phyloP scores from a whole-genome alignment of 2,329 filamentous ascomycete genomes.

The Hypoxylon sp. region DNA sequence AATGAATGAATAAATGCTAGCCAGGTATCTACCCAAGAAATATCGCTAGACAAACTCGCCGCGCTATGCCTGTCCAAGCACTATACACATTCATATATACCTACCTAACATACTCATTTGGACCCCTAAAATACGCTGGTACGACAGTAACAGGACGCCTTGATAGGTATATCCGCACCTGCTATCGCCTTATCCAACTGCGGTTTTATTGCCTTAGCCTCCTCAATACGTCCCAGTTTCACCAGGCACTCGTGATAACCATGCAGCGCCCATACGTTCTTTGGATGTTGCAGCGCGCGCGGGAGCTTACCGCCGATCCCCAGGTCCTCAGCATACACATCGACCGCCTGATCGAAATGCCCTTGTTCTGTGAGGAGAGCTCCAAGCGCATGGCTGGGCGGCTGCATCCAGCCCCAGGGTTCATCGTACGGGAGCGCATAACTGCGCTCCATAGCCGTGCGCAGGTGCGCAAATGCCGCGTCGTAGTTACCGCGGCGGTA shows the following conservation, averaged over 20 bases:
- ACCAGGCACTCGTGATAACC: conserved; percentile 79
- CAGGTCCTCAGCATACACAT: conserved; percentile 73
- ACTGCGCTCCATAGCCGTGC: conserved; percentile 70
- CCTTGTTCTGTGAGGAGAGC: conserved; percentile 79
- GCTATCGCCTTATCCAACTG: conserved; percentile 48
- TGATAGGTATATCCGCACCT: conserved; percentile 53
- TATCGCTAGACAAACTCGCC: not conserved
- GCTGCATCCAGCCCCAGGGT: conserved; percentile 87
- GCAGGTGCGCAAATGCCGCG: conserved; percentile 71
- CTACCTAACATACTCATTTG: not conserved
- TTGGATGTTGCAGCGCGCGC: conserved; percentile 75
- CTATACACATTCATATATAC: not conserved
- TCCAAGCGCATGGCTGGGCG: conserved; percentile 78
- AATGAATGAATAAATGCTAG: conserved; percentile 1
- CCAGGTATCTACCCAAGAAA: not conserved
- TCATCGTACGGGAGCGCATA: conserved; percentile 79
- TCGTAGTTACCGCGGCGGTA: conserved; percentile 75
- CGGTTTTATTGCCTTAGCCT: conserved; percentile 55
- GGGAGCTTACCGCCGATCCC: conserved; percentile 73
- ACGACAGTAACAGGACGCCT: conserved; percentile 58
- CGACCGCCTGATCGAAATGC: conserved; percentile 68
- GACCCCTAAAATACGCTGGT: conserved; percentile 26
- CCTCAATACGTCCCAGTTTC: conserved; percentile 64
- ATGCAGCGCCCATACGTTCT: conserved; percentile 83
- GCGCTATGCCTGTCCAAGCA: conserved; percentile 5